Base-by-base conservation (phyloP, 768 basidiomycete species). In the Lentinula lateritia region DNA sequence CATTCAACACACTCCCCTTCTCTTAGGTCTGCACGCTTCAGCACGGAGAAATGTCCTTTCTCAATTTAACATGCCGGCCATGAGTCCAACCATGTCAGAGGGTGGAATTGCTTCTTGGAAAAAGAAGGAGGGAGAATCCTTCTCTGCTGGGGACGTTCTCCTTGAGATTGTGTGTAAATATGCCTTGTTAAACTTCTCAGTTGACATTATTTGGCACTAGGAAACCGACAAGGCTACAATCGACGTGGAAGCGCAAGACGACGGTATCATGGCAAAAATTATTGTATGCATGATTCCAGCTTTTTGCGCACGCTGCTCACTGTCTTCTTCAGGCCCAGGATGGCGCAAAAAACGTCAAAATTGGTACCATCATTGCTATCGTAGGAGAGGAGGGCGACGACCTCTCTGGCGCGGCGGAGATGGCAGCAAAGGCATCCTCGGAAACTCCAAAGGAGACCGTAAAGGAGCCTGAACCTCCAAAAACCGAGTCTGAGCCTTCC, bases 211-310 rank as follows among this genome's bases (percentile, higher is more conserved):
- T 53, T 53, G 63, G 54, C 52, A 52, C 13, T 64, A 96, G 94
- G 97, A 99, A 89, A 99, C 97, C 58, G 97, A 99, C 88, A 99
- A 99, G 83, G 96, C 97, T 20, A 95, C 95, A 52, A 98, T 99
- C 75, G 97, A 99, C 77, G 96, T 99, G 39, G 97, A 99, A 77
- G 94, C 97, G 8, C 95, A 95, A 78, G 97, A 98, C 46, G 97
- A 99, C 67, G 97, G 97, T 67, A 77, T 98, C 65, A 79, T 99
- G 62, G 95, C 92, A 56, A 98, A 98, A 84, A 97, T 99, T 67
- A 88, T 99, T 60, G 95, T 95, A 76, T 61, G 92, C 16, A 34
- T 36, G 28, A 32, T 6, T n/a, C 46, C 20, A 12, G n/a, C 35
- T 42, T 6, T 50, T 42, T 16, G 3, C 20, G 38, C 56, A 13